Evolutionary conservation across 176 grass and related monocot species (phyloP).

Genomic region (Aegilops tauschii): DNA sequence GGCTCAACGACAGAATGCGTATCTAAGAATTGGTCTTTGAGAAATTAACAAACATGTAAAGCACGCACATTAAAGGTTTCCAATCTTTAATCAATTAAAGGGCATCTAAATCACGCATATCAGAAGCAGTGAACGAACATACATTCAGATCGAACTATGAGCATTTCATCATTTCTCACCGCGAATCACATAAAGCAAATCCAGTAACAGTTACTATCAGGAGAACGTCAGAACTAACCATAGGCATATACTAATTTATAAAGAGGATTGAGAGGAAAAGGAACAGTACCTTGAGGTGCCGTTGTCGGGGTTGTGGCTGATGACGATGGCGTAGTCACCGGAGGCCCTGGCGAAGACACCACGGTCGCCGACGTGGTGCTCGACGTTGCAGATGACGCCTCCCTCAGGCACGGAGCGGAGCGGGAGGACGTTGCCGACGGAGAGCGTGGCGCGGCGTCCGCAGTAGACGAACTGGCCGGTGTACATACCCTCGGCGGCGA

Average conservation of each 20-base stretch:
- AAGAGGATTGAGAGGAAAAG: fast-evolving
- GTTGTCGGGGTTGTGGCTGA: conserved; percentile 92
- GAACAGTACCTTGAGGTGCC: conserved; percentile 58
- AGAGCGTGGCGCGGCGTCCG: conserved; percentile 77
- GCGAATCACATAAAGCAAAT: not conserved
- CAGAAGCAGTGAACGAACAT: not conserved
- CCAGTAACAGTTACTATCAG: not conserved
- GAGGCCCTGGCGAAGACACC: conserved; percentile 75
- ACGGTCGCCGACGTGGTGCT: conserved; percentile 91
- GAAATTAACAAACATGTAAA: not conserved
- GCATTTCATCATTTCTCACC: not conserved
- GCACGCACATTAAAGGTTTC: not conserved
- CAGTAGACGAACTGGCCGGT: conserved; percentile 93
- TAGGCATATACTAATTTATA: too few relatives aligned
- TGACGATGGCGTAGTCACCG: conserved; percentile 87
- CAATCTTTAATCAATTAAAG: not conserved
- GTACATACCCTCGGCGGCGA: conserved; percentile 95
- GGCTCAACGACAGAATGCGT: too few relatives aligned
- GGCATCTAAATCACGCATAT: not conserved
- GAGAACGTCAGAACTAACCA: not conserved
- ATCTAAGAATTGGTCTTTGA: not conserved
- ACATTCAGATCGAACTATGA: not conserved
- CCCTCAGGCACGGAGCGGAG: conserved; percentile 78
- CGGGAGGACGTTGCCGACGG: conserved; percentile 85
- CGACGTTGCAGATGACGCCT: conserved; percentile 88